Base-by-base conservation (phyloP, 1,284 basidiomycete species). In the Agaricales sp. region DNA sequence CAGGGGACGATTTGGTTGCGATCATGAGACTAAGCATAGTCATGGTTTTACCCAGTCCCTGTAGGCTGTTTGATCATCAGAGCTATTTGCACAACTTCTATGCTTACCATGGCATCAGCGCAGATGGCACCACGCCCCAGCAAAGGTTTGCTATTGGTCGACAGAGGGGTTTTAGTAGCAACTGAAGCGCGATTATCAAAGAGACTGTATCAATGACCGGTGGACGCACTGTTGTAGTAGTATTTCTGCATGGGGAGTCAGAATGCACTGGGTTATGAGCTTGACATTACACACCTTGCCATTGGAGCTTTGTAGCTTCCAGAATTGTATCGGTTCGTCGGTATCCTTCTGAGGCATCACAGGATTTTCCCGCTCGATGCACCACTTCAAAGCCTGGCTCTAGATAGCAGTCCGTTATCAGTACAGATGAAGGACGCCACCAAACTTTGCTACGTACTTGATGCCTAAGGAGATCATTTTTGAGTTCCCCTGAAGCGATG, bases 21-120 rank as follows among this genome's bases (percentile, higher is more conserved):
- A 92, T 62, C 23, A 91, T 74, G 4, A 93, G 70, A 1, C 86
- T 70, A 16, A 92, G 67, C 73, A 89, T 89, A 0, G 86, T 89
- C 21, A 92, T 66, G 0, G 90, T 92, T 71, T 92, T 92, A 1
- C 91, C 90, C 35, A 43, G 25, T 57, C 26, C 52, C 50, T 43
- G 46, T 48, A 37, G 22, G 57, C 39, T 59, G 69, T 69, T 60
- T 73, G 59, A 26, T 71, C 72, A 71, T 73, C 13, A 21, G 41
- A 11, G 20, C 44, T 2, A 16, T 25, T 16, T 26, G 21, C 18
- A 11, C 50, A 51, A 45, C 11, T 11, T n/a, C 18, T 56, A 69
- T 74, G 52, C 80, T 60, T 52, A 91, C 91, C 91, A 95, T 95
- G 35, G 87, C 87, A 64, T 95, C 92, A 0, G 87, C 90, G 50